Percentiles rank a stretch among this genome's conserved stretches.
Conservation (phyloP, 1,284 basidiomycete genomes). For the Takashimella koratensis region DNA sequence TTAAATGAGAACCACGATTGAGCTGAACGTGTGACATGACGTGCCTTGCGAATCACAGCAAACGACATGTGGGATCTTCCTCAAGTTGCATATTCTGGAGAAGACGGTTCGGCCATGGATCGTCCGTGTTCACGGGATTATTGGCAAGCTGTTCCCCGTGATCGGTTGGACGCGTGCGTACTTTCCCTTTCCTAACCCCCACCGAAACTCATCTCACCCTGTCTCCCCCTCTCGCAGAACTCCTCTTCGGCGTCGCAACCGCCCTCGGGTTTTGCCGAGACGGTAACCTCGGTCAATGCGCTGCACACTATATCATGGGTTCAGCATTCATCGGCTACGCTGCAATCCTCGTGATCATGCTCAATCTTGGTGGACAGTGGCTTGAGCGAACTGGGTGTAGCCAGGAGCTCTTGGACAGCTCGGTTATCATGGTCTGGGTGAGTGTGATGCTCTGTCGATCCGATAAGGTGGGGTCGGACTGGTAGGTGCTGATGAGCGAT, state of each 20-base stretch:
- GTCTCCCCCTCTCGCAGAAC: constrained; percentile 24
- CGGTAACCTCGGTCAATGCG: constrained; percentile 70
- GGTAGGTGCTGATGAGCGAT: not conserved
- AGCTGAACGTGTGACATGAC: no score
- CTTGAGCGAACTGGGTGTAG: constrained; percentile 54
- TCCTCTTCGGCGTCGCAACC: constrained; percentile 50
- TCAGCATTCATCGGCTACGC: constrained; percentile 81
- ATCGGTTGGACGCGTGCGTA: constrained; percentile 80
- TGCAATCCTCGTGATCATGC: constrained; percentile 73
- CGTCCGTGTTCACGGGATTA: constrained; percentile 68
- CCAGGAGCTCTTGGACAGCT: constrained; percentile 89
- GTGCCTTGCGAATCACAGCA: no score
- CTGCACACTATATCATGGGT: constrained; percentile 87
- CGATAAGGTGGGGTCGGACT: no score
- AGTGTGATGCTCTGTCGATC: constrained; percentile 29
- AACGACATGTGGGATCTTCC: constrained; percentile 73
- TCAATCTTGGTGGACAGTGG: constrained; percentile 80
- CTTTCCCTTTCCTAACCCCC: constrained; percentile 49
- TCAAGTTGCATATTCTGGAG: constrained; percentile 89
- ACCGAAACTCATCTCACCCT: constrained; percentile 33
- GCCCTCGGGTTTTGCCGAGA: constrained; percentile 61
- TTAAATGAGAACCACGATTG: no score
- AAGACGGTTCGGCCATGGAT: constrained; percentile 67
- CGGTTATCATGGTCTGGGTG: constrained; percentile 84
- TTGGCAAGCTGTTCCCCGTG: constrained; percentile 83